These are phyloP conservation scores for Penicillium palitans DNA, from an alignment of 2,329 filamentous ascomycete genomes.

Conservation along the genomic window DNA sequence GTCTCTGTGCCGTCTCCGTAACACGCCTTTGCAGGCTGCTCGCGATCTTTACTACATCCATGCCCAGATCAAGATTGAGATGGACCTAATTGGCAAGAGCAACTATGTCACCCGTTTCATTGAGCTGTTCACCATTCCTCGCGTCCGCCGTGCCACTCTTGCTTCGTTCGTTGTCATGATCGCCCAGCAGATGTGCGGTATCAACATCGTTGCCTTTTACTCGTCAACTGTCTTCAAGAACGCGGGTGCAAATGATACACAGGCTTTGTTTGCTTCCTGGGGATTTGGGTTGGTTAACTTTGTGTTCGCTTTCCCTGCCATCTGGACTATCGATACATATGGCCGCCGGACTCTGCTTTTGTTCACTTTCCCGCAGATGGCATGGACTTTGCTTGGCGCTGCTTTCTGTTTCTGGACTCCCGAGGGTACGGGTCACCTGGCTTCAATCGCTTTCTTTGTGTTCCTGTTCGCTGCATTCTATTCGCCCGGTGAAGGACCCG, in stretches of 20 bases:
- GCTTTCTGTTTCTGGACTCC: slow-evolving; percentile 60
- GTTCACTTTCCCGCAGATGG: slow-evolving; percentile 69
- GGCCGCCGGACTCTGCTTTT: slow-evolving; percentile 63
- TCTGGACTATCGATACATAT: slow-evolving; percentile 67
- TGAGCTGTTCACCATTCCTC: slow-evolving; percentile 52
- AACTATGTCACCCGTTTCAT: slow-evolving; percentile 63
- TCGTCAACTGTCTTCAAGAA: slow-evolving; percentile 59
- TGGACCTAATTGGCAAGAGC: slow-evolving; percentile 43
- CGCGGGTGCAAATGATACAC: slow-evolving; percentile 56
- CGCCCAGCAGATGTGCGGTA: slow-evolving; percentile 69
- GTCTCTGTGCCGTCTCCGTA: slow-evolving; percentile 59
- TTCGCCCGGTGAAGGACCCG: slow-evolving; percentile 62
- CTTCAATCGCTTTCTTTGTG: slow-evolving; percentile 60
- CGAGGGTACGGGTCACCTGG: slow-evolving; percentile 49
- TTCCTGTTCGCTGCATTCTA: slow-evolving; percentile 67
- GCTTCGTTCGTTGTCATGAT: slow-evolving; percentile 81
- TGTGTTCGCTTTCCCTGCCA: slow-evolving; percentile 63
- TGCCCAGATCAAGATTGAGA: slow-evolving; percentile 52
- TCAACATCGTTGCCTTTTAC: slow-evolving; percentile 77
- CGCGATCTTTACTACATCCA: slow-evolving; percentile 64
- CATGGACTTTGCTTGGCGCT: slow-evolving; percentile 65
- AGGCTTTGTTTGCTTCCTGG: slow-evolving; percentile 63
- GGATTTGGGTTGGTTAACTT: slow-evolving; percentile 68
- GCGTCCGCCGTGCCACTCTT: slow-evolving; percentile 62
- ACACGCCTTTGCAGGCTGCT: slow-evolving; percentile 60